Evolutionary conservation across 192 early-diverging fungal species (phyloP), one percentile per base, ranked within the genome.

Genomic region (Paraglomus brasilianum): DNA sequence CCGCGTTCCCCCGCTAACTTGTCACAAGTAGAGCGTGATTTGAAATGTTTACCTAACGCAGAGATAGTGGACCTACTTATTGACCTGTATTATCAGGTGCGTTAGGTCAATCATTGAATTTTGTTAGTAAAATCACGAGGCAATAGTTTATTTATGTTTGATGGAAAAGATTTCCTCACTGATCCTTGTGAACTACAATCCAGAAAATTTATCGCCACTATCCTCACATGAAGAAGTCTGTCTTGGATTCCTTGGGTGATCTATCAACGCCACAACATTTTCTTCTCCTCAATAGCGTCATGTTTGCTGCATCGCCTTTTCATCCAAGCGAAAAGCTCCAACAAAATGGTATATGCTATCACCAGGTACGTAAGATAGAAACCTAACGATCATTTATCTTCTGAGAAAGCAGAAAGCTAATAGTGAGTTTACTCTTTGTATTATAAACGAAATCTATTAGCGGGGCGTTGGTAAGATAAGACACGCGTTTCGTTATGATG

Each of bases 211-310:
- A 68, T 24, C 50, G 52, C 0, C 66, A 68, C 17, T 68, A 41
- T 45, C 66, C 66, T 11, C 66, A 68, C 46, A 19, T 68, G 43
- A 52, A 50, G 51, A 68, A 56, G 21, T 21, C 56, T 53, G 66
- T 68, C 15, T 13, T 40, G 19, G 51, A 68, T 30, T 68, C 51
- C 36, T 39, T 55, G 17, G 45, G n/a, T 24, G 36, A 68, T 45
- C 45, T 68, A 41, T 68, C 66, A 46, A 68, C 10, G 13, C 66
- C 66, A 44, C 52, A 68, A 68, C 66, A 68, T 44, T 68, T 68
- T 15, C 66, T 68, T 68, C 42, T 68, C 41, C 52, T 68, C 11
- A 68, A 68, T 68, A 68, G 66, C 5, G 21, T 68, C 6, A 56
- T 68, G 15, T 68, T 68, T 44, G 66, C 66, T 36, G 66, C 66